A percentile compares a stretch with the other conserved stretches of the same genome.
Conservation (phyloP, 2,329 filamentous ascomycete genomes). For the Penicillium glabrum region DNA sequence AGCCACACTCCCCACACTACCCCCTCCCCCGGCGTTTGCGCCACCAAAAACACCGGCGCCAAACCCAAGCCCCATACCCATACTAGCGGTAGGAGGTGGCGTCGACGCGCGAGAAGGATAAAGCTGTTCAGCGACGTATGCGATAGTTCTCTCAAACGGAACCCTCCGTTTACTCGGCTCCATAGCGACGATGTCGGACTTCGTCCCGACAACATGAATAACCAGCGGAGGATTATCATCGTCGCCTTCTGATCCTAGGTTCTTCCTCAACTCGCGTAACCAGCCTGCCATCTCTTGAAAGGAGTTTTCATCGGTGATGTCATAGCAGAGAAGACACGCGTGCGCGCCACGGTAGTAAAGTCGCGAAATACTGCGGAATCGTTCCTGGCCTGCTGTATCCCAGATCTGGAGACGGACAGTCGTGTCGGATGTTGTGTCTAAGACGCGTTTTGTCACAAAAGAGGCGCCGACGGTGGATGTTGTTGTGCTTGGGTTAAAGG, state of each 20-base stretch:
- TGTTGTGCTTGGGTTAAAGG: constrained; percentile 43
- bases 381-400: constrained; percentile 95
- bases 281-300: constrained; percentile 92
- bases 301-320: constrained; percentile 81
- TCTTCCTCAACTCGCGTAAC: constrained; percentile 79
- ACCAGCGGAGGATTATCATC: constrained; percentile 67
- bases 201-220: constrained; percentile 92
- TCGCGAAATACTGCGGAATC: constrained; percentile 89
- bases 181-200: constrained; percentile 83
- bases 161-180: constrained; percentile 79
- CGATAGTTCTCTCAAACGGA: constrained; percentile 92
- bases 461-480: constrained; percentile 74
- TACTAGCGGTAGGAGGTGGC: constrained; percentile 63
- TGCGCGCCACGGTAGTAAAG: constrained; percentile 96
- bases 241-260: constrained; percentile 55
- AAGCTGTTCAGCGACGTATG: constrained; percentile 90
- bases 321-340: constrained; percentile 91
- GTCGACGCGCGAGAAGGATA: constrained; percentile 69
- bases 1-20: constrained; percentile 14
- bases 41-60: constrained; percentile 13
- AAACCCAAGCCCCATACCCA: constrained; percentile 29
- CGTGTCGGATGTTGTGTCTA: constrained; percentile 82
- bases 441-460: constrained; percentile 75
- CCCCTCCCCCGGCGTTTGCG: constrained; percentile 16
- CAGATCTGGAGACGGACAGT: constrained; percentile 91